Evolutionary conservation across 768 basidiomycete genomes (phyloP).

Genomic region (Paxillus rubicundulus): DNA sequence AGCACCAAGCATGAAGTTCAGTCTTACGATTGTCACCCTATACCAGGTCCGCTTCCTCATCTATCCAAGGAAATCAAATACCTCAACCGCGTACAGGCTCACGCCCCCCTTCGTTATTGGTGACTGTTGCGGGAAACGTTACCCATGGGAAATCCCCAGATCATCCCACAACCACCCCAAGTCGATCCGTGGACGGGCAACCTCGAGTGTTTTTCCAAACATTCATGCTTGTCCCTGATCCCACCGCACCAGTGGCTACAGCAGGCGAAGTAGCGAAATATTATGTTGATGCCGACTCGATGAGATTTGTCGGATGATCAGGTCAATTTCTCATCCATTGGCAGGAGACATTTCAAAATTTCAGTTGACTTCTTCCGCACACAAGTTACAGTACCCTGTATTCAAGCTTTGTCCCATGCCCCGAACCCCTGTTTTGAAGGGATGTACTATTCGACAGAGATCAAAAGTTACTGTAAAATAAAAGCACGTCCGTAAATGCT

Average conservation of each 20-base stretch:
- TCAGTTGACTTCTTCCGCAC: not conserved
- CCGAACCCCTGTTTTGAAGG: too few species aligned
- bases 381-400: not conserved
- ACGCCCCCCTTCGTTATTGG: conserved; percentile 73
- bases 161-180: conserved; percentile 50
- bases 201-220: conserved; percentile 86
- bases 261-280: conserved; percentile 79
- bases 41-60: conserved; percentile 56
- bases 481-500: not conserved
- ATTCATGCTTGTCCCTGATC: conserved; percentile 80
- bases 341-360: not conserved
- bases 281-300: conserved; percentile 73
- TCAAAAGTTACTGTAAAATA: too few species aligned
- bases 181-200: conserved; percentile 65
- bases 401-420: not conserved
- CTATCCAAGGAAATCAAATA: conserved; percentile 2
- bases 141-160: conserved; percentile 61
- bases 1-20: conserved; percentile 80
- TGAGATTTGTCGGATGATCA: conserved; percentile 76
- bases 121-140: conserved; percentile 80
- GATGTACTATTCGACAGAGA: too few species aligned
- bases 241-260: conserved; percentile 58
- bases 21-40: conserved; percentile 88
- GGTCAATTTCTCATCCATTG: not conserved
- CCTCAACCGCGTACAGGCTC: conserved; percentile 47